Evolutionary conservation across 164 flowering plant genomes (phyloP), one percentile per base, ranked within the genome.

Genomic region (Magnolia changhungtana): DNA sequence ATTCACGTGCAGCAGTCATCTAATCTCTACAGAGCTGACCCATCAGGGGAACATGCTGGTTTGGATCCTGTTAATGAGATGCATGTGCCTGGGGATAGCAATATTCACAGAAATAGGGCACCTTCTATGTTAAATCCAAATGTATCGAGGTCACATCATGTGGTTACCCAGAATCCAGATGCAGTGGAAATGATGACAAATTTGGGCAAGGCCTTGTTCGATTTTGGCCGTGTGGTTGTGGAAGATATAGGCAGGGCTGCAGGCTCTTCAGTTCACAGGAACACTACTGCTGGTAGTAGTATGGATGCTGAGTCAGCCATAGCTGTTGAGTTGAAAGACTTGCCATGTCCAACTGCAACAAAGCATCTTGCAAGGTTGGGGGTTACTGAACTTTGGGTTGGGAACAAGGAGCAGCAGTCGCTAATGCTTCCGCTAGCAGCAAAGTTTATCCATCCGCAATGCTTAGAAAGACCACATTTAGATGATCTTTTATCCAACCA

Each of bases 181-280:
- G 89, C 97, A 37, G 84, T 96, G 75, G 99, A 91, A 83, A 86
- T 94, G 88, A 73, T 96, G 90, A 85, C 98, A 72, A 94, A 77
- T 80, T 83, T 96, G 66, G 97, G 99, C 21, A 92, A 80, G 84
- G 97, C 91, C 67, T 82, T 96, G 69, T 85, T 93, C 87, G 98
- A 94, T 85, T 89, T 94, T 76, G 96, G 98, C 20, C 88, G 95
- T 51, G 97, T 88, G 51, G 97, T 94, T 77, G 97, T 96, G 83
- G 99, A 92, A 82, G 99, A 96, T 83, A 91, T 96, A 77, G 93
- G 99, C 78, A 82, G 90, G 76, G 74, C 86, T 71, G 98, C 94
- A 77, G 90, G 83, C 19, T 84, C 95, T 37, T 74, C 76, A 71
- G 70, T 71, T 78, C 86, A 82, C 51, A 88, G 85, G 71, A 81